These are phyloP conservation scores for Luzula sylvatica DNA, from an alignment of 176 grass and related monocot species.

Conservation along the genomic window DNA sequence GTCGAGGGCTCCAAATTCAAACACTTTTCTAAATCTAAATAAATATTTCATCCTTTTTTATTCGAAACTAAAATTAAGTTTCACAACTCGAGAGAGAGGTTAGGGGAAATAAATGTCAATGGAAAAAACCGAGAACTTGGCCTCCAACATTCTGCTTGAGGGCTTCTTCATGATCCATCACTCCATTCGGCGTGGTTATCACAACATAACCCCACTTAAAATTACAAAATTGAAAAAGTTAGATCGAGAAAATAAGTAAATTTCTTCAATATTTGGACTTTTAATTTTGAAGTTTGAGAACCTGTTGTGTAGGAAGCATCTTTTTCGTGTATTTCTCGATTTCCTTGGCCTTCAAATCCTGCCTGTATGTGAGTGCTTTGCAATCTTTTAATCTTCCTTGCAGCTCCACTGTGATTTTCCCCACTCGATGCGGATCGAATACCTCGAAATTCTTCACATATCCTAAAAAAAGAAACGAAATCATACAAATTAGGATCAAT, in stretches of 20 bases:
- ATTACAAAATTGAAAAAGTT: background rate
- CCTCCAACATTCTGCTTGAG: slow-evolving; percentile 80
- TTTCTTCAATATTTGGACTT: background rate
- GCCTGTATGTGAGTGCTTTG: slow-evolving; percentile 70
- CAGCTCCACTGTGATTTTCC: slow-evolving; percentile 73
- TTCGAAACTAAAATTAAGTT: too few relatives aligned
- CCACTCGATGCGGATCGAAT: slow-evolving; percentile 75
- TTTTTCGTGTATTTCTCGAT: slow-evolving; percentile 69
- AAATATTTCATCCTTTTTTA: too few relatives aligned
- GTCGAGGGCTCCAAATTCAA: too few relatives aligned
- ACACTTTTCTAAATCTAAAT: too few relatives aligned
- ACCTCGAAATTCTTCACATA: slow-evolving; percentile 87
- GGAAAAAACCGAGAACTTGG: slow-evolving; percentile 93
- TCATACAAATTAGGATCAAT: background rate
- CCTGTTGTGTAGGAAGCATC: slow-evolving; percentile 84
- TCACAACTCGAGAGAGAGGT: too few relatives aligned
- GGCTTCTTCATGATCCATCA: slow-evolving; percentile 95
- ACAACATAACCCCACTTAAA: slow-evolving; percentile 93
- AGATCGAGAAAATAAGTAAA: slow-evolving; percentile 1
- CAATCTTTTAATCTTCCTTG: slow-evolving; percentile 80
- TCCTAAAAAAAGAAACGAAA: slow-evolving; percentile 28
- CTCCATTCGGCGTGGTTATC: slow-evolving; percentile 76
- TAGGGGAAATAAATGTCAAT: slow-evolving; percentile 26
- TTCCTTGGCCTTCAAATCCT: slow-evolving; percentile 67
- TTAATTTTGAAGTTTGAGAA: slow-evolving; percentile 6